phyloP scores from a whole-genome alignment of 768 basidiomycete genomes.

The Termitomyces sp. region DNA sequence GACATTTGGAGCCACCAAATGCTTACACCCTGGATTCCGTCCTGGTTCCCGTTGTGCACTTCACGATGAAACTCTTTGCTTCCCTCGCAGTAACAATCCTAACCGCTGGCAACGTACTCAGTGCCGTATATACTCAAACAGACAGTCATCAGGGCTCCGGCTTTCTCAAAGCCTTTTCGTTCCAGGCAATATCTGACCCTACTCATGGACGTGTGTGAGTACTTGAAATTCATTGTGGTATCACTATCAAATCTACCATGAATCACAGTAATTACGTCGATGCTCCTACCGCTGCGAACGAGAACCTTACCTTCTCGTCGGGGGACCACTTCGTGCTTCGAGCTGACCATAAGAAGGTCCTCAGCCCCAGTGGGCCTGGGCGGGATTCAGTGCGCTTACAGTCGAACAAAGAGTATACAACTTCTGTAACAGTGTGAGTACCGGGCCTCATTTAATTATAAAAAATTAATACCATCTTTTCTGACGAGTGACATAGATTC shows the following conservation, averaged over 20 bases:
- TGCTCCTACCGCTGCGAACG: slow-evolving; percentile 40
- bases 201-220: slow-evolving; percentile 63
- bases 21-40: not conserved
- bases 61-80: not conserved
- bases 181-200: slow-evolving; percentile 50
- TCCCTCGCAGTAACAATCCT: slow-evolving; percentile 1
- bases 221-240: not conserved
- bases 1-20: not conserved
- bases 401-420: slow-evolving; percentile 50
- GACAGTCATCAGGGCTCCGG: slow-evolving; percentile 40
- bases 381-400: slow-evolving; percentile 54
- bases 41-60: not conserved
- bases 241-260: not conserved
- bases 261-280: slow-evolving; percentile 4
- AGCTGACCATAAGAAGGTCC: slow-evolving; percentile 43
- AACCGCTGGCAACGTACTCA: slow-evolving; percentile 22
- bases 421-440: slow-evolving; percentile 46
- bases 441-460: not conserved
- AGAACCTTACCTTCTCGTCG: slow-evolving; percentile 55
- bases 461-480: not conserved
- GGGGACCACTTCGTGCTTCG: slow-evolving; percentile 51
- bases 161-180: slow-evolving; percentile 48
- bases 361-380: slow-evolving; percentile 48
- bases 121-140: slow-evolving; percentile 39
- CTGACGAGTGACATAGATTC: slow-evolving; percentile 24